A percentile compares a stretch with the other conserved stretches of the same genome.
Conservation (phyloP, 2,329 filamentous ascomycete genomes). For the Metarhizium anisopliae region DNA sequence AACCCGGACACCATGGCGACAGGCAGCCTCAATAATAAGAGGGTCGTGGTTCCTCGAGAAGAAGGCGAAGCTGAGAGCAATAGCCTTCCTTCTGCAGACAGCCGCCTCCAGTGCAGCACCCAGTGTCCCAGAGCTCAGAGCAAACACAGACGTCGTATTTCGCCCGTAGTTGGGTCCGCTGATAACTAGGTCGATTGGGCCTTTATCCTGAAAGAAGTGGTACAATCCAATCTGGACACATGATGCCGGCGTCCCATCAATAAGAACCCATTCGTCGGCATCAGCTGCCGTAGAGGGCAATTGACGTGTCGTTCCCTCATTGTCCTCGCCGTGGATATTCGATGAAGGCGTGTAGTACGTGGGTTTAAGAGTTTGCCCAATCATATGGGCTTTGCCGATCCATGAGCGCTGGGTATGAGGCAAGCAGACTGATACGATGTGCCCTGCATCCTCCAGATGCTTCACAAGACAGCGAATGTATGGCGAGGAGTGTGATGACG, state of each 20-base stretch:
- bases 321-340: slow-evolving; percentile 29
- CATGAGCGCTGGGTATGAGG: slow-evolving; percentile 89
- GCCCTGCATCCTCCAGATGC: slow-evolving; percentile 64
- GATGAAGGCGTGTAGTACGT: slow-evolving; percentile 65
- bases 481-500: slow-evolving; percentile 67
- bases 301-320: slow-evolving; percentile 57
- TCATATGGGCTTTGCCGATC: slow-evolving; percentile 97
- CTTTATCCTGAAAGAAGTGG: slow-evolving; percentile 66
- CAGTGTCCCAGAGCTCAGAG: slow-evolving; percentile 67
- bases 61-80: slow-evolving; percentile 88
- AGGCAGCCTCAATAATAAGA: slow-evolving; percentile 68
- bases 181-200: slow-evolving; percentile 67
- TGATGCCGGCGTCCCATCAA: slow-evolving; percentile 72
- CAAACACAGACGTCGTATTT: slow-evolving; percentile 74
- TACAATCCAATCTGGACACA: slow-evolving; percentile 77
- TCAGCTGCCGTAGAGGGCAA: slow-evolving; percentile 42
- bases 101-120: slow-evolving; percentile 72
- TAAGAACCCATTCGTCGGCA: slow-evolving; percentile 70
- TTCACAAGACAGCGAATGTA: slow-evolving; percentile 69
- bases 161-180: slow-evolving; percentile 77
- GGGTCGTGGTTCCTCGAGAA: slow-evolving; percentile 79
- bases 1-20: slow-evolving; percentile 62
- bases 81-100: slow-evolving; percentile 57
- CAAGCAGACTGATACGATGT: slow-evolving; percentile 84
- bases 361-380: slow-evolving; percentile 78